Conservation (phyloP, 2,329 filamentous ascomycete species). For the Beauveria pseudobassiana region DNA sequence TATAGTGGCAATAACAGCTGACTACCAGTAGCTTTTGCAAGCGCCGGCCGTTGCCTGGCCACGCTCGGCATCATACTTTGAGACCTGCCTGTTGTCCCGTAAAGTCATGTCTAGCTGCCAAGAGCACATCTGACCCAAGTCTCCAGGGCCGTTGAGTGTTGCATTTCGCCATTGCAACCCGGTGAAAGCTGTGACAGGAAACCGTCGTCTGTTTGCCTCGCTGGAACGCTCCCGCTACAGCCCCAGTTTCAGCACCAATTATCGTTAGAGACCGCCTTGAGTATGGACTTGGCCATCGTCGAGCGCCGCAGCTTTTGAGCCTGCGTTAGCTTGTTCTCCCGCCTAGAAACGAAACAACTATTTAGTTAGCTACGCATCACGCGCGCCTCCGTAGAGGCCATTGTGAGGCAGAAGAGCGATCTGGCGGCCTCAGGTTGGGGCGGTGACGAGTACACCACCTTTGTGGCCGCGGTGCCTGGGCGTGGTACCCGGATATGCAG, state of each 20-base stretch:
- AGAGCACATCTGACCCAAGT: neutral
- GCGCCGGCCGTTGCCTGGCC: too few species aligned
- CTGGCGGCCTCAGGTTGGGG: neutral
- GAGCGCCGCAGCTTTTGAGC: neutral
- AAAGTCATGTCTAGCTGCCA: neutral
- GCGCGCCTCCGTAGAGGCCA: neutral
- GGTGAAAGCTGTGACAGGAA: too few species aligned
- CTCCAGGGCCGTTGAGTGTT: too few species aligned
- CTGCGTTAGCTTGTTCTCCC: too few species aligned
- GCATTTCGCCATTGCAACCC: too few species aligned
- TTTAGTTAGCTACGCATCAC: neutral
- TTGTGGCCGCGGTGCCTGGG: neutral
- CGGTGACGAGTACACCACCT: constrained; percentile 2
- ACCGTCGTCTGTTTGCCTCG: neutral
- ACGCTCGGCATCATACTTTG: too few species aligned
- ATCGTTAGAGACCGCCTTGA: neutral
- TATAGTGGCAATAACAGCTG: too few species aligned
- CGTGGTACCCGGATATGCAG: constrained; percentile 6
- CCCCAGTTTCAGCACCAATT: neutral
- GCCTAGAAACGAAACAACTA: neutral
- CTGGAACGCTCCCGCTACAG: neutral
- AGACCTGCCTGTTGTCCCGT: too few species aligned
- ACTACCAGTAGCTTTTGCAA: too few species aligned
- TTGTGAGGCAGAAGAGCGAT: neutral
- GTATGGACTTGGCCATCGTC: neutral